Conservation (phyloP, 2,329 filamentous ascomycete species). For the Aspergillus tubingensis region DNA sequence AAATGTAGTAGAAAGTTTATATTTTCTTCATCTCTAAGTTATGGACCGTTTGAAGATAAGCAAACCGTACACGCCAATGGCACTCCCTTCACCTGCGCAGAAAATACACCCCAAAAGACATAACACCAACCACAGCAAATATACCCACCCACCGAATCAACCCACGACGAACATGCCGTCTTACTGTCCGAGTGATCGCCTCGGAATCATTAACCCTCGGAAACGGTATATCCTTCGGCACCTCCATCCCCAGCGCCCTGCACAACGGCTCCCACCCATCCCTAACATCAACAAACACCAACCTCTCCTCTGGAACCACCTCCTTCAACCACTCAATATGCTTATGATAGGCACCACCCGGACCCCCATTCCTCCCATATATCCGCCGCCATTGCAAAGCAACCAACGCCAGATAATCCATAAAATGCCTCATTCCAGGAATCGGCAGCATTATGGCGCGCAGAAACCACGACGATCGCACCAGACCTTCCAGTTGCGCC, state of each 20-base stretch:
- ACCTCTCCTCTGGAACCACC: constrained; percentile 31
- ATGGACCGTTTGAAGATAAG: no score
- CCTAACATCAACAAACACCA: constrained; percentile 41
- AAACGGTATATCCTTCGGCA: constrained; percentile 39
- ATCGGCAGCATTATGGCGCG: constrained; percentile 25
- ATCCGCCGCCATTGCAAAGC: constrained; percentile 23
- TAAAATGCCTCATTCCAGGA: constrained; percentile 29
- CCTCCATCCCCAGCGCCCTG: constrained; percentile 42
- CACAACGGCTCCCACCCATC: constrained; percentile 53
- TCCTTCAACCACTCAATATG: constrained; percentile 30
- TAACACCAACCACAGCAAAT: constrained; percentile 21
- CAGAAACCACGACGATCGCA: constrained; percentile 21
- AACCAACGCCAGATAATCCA: constrained; percentile 20
- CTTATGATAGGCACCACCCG: constrained; percentile 17
- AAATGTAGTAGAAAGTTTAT: no score
- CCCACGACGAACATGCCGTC: constrained; percentile 29
- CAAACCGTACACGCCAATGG: no score
- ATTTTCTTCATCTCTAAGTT: no score
- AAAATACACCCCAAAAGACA: background rate
- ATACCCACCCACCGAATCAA: constrained; percentile 32
- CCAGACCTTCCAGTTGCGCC: constrained; percentile 18
- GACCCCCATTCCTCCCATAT: constrained; percentile 18
- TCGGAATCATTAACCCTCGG: constrained; percentile 41
- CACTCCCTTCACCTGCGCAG: background rate
- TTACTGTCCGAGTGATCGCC: constrained; percentile 21